Percentiles rank a stretch among this genome's conserved stretches.
These are phyloP conservation scores for Yamadazyma triangularis DNA, from an alignment of 1,139 yeast species.

Conservation along the genomic window DNA sequence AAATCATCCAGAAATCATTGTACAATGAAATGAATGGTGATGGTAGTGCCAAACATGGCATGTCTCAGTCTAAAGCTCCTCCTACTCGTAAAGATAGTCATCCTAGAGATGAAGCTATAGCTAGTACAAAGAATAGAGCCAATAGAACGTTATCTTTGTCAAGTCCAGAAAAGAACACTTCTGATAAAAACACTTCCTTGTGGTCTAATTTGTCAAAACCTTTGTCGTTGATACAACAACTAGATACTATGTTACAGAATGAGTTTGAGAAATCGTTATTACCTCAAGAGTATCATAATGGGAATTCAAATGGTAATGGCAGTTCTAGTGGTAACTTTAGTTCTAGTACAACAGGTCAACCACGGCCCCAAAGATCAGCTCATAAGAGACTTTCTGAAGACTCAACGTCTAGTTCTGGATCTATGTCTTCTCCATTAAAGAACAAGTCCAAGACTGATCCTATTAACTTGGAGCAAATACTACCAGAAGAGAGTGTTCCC, in stretches of 20 bases:
- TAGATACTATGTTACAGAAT: constrained; percentile 61
- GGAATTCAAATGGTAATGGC: no score
- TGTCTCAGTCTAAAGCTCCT: no score
- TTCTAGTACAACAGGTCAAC: constrained; percentile 2
- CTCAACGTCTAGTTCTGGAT: constrained; percentile 22
- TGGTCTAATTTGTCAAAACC: constrained; percentile 53
- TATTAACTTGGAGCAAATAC: constrained; percentile 10
- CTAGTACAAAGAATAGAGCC: constrained; percentile 23
- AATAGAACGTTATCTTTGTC: constrained; percentile 19
- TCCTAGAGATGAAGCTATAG: constrained; percentile 34
- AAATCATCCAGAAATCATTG: constrained; percentile 35
- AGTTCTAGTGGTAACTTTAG: no score
- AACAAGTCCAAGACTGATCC: constrained; percentile 7
- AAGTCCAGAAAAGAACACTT: constrained; percentile 3
- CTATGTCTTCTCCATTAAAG: constrained; percentile 12
- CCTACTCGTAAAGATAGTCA: constrained; percentile 24
- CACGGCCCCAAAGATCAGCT: not conserved
- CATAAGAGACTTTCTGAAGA: constrained; percentile 22
- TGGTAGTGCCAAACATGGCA: not conserved
- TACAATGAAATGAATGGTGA: constrained; percentile 27
- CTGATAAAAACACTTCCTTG: constrained; percentile 14
- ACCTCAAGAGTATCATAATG: constrained; percentile 7
- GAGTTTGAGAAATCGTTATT: constrained; percentile 56
- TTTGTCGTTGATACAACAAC: constrained; percentile 57
- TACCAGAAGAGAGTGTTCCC: constrained; percentile 8